Base-by-base conservation (phyloP, 805 yeast species). In the Barnettozyma vustinii region DNA sequence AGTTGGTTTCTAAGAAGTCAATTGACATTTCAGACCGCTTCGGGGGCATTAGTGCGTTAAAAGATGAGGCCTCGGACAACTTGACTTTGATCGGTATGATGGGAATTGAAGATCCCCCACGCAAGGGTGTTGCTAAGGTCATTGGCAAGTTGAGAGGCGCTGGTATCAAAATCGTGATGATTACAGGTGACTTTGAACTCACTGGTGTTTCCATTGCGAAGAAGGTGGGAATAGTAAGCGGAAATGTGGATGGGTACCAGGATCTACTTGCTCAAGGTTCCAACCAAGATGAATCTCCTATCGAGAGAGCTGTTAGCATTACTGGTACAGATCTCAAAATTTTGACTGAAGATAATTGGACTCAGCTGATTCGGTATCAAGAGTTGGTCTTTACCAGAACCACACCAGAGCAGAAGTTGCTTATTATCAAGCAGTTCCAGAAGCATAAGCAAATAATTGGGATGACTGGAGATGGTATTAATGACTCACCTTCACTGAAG, bases 391-490 rank as follows among this genome's bases (percentile, higher is more conserved):
- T 59, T 48, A 52, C 60, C 4, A 56, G 62, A 57, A 57, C 61
- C 3, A 57, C 62, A 5, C 82, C 82, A 1, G 81, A 77, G 51
- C 80, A 76, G 58, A 77, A 77, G 58, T 65, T 77, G 40, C 58
- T 62, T 46, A 77, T 77, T 50, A 77, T 77, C 16, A 65, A 70
- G 48, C 72, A 74, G 50, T 71, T 76, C 47, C 79, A 59, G 74
- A 60, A 69, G 67, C 74, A 88, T 60, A 88, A 88, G 27, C 88
- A 85, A 60, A 77, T 86, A 51, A 94, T 87, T 41, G 96, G 92
- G 36, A 86, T 87, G 92, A 86, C 95, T n/a, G 96, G 96, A 49
- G 95, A 86, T 65, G 95, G 95, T 61, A 92, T 87, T 20, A 86
- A 86, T 64, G 95, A 86, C 69, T 94, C 95, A 0, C 95, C 95